Evolutionary conservation across 805 yeast genomes (phyloP).

Genomic region (Spathaspora arborariae): DNA sequence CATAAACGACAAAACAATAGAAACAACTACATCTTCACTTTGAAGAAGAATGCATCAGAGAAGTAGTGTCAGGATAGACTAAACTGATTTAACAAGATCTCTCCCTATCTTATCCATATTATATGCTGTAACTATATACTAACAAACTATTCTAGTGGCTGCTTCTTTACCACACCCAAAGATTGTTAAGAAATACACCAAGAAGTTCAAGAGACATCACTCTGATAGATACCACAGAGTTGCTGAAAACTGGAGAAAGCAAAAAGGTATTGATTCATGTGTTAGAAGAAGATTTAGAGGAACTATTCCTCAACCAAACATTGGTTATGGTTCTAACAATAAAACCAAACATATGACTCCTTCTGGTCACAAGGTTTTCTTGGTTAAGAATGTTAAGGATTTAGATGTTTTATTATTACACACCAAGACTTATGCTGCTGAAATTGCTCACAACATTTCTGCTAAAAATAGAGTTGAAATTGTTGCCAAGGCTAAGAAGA

Average conservation of each 20-base stretch:
- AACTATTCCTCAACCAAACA: conserved; percentile 97
- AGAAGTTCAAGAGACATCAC: conserved; percentile 99
- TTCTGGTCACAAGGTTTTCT: conserved; percentile 97
- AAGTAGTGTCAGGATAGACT: too few relatives aligned
- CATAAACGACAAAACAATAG: too few relatives aligned
- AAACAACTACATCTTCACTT: too few relatives aligned
- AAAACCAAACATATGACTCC: conserved; percentile 94
- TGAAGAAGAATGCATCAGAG: too few relatives aligned
- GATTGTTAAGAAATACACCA: conserved; percentile 99
- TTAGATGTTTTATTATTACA: conserved; percentile 94
- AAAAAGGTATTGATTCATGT: conserved; percentile 99
- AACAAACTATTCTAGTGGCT: conserved; percentile 56
- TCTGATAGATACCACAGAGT: conserved; percentile 99
- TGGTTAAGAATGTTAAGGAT: conserved; percentile 89
- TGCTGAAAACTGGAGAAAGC: conserved; percentile 99
- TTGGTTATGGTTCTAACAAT: conserved; percentile 99
- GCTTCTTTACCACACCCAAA: conserved; percentile 97
- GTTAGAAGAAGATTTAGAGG: conserved; percentile 99
- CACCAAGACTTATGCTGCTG: conserved; percentile 99
- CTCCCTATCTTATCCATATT: background rate
- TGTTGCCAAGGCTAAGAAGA: conserved; percentile 94
- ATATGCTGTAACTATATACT: background rate
- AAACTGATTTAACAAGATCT: background rate
- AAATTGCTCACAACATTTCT: conserved; percentile 98
- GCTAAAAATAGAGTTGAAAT: conserved; percentile 97